Base-by-base conservation (phyloP, 345 rosid species). In the Anacardium occidentale region DNA sequence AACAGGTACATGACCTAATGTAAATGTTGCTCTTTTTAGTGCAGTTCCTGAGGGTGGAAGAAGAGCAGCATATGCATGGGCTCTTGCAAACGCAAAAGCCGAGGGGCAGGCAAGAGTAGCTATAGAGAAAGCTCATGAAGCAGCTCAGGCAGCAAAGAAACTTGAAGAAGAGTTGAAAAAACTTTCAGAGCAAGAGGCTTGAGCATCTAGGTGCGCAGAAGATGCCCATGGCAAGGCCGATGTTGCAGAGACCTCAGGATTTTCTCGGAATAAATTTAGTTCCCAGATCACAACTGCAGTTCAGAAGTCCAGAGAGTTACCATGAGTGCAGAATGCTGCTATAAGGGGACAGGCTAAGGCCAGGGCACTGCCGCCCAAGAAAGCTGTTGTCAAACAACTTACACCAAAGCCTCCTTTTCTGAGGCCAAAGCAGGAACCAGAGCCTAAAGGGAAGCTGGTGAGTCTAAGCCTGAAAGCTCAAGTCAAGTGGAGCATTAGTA, bases 261-360 rank as follows among this genome's bases (percentile, higher is more conserved):
- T 95, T 12, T 85, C 97, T 21, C 86, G 93, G 87, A 89, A 85
- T 9, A 89, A 88, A 62, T 51, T 94, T 2, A 76, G 96, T 44
- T 86, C 94, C 57, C 94, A 91, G 83, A 26, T 91, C 13, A 44
- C 86, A 5, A 84, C 77, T 22, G 84, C 93, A 18, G 87, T 78
- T 76, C 88, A 81, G 70, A 83, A 80, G 40, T 64, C 80, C 2
- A 59, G 56, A 0, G 85, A 85, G 65, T 78, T 80, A 40, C 75
- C 86, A 7, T 79, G 79, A 66, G 89, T 86, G 63, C 96, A 89
- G 87, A 26, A 92, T 14, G 99, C 99, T 52, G 89, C 98, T 0
- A 86, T 90, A 2, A 81, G 98, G 74, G 99, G 99, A 71, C 98
- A 89, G 73, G 90, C 93, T 2, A 90, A 82, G 80, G 99, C 97